phyloP scores from a whole-genome alignment of 768 basidiomycete genomes.

The Tulasnella sp. region DNA sequence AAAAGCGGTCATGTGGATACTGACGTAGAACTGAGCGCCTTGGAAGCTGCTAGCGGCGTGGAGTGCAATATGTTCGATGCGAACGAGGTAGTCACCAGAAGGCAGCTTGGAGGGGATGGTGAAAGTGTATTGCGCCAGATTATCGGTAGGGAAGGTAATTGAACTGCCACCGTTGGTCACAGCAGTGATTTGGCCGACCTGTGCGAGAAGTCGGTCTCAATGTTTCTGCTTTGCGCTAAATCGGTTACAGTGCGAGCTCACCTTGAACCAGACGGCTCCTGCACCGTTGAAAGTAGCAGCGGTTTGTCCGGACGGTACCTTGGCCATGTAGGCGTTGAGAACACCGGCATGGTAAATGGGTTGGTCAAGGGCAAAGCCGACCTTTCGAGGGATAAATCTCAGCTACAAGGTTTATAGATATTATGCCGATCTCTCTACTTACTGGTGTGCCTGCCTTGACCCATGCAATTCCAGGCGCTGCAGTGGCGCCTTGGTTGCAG shows the following conservation, averaged over 20 bases:
- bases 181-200: constrained; percentile 8
- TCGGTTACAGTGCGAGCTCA: not conserved
- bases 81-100: constrained; percentile 11
- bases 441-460: not conserved
- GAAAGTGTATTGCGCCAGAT: not conserved
- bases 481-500: constrained; percentile 8
- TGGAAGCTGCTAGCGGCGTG: constrained; percentile 1
- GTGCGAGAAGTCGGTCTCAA: not conserved
- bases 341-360: constrained; percentile 29
- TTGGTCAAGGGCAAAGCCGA: constrained; percentile 36
- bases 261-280: constrained; percentile 27
- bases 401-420: not conserved
- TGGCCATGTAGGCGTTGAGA: constrained; percentile 14
- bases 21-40: constrained; percentile 10
- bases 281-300: constrained; percentile 25
- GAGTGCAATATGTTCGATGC: constrained; percentile 23
- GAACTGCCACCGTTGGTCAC: constrained; percentile 11
- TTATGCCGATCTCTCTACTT: not conserved
- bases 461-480: constrained; percentile 1
- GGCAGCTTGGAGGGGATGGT: constrained; percentile 14
- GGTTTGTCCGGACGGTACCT: constrained; percentile 18
- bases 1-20: not conserved
- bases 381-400: not conserved
- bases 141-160: constrained; percentile 22
- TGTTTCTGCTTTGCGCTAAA: not conserved